Evolutionary conservation across 768 basidiomycete genomes (phyloP), one percentile per base, ranked within the genome.

Genomic region (Macrolepiota albuminosa): DNA sequence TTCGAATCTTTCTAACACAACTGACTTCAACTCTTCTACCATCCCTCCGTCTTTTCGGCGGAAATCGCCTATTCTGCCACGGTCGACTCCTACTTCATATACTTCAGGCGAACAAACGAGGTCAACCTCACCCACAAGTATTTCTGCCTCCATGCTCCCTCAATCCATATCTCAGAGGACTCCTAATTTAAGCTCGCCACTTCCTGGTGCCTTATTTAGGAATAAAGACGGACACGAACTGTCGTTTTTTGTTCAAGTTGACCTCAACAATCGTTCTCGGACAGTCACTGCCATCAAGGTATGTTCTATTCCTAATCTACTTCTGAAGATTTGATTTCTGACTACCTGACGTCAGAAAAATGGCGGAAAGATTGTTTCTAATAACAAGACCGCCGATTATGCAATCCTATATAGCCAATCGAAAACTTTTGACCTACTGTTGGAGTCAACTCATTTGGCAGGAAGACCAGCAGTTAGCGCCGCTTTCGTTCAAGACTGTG

Each of bases 241-340:
- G 49, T 68, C 73, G 13, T 89, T 90, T 63, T 88, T 83, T 63
- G 84, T 90, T 39, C 86, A 88, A 67, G 75, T 89, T n/a, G 86
- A 87, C 63, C 73, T 87, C 1, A 77, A 78, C 47, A 81, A 82
- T 53, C 78, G 88, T 26, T 71, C 74, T 16, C 70, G 73, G 0
- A 67, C 86, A 31, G 78, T 86, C 26, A 73, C 73, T 48, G 71
- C 75, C 8, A 85, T 91, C 68, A 89, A 87, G 81, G 89, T 87
- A 56, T 59, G 75, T 68, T 34, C 18, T 3, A 26, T n/a, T 37
- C 10, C 8, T 37, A 1, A 31, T 24, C 2, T 14, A 8, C 47
- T n/a, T 55, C 48, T 29, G 7, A 11, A 29, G 42, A 45, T 31
- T 46, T 48, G 58, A 24, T 40, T 42, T 31, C 29, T 42, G 8